phyloP scores from a whole-genome alignment of 2,329 filamentous ascomycete genomes.

The Zasmidium cellare region DNA sequence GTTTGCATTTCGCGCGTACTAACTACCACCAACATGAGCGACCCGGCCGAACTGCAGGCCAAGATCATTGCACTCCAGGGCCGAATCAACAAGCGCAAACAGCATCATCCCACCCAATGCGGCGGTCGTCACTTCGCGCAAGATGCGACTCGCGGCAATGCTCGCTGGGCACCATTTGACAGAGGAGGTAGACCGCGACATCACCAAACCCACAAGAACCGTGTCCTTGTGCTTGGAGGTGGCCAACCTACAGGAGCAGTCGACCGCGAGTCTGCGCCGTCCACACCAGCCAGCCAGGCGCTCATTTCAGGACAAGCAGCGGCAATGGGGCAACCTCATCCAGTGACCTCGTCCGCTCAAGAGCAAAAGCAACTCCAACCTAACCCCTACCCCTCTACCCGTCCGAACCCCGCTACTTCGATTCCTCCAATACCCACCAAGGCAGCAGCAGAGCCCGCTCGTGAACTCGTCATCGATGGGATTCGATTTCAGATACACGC shows the following conservation, averaged over 20 bases:
- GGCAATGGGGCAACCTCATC: slow-evolving; percentile 78
- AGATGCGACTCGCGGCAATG: background rate
- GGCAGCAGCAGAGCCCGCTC: background rate
- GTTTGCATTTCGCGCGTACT: background rate
- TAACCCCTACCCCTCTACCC: slow-evolving; percentile 60
- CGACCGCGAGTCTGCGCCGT: slow-evolving; percentile 29
- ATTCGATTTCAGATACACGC: slow-evolving; percentile 72
- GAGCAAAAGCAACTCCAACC: slow-evolving; percentile 59
- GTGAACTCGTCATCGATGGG: slow-evolving; percentile 63
- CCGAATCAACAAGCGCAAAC: slow-evolving; percentile 34
- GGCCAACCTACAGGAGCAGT: slow-evolving; percentile 18
- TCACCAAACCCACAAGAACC: slow-evolving; percentile 51
- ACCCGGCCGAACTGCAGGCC: slow-evolving; percentile 32
- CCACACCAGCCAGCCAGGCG: slow-evolving; percentile 37
- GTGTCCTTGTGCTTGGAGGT: slow-evolving; percentile 57
- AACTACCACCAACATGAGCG: slow-evolving; percentile 25
- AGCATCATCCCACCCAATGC: slow-evolving; percentile 16
- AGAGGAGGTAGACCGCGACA: slow-evolving; percentile 26
- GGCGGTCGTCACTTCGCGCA: background rate
- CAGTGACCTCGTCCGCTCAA: slow-evolving; percentile 74
- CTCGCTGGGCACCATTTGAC: slow-evolving; percentile 30
- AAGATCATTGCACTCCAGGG: slow-evolving; percentile 31
- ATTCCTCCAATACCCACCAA: slow-evolving; percentile 40
- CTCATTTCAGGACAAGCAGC: slow-evolving; percentile 73
- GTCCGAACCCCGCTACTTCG: slow-evolving; percentile 60